Evolutionary conservation across 2,329 filamentous ascomycete species (phyloP), one percentile per base, ranked within the genome.

Genomic region (Trichoderma koningii): DNA sequence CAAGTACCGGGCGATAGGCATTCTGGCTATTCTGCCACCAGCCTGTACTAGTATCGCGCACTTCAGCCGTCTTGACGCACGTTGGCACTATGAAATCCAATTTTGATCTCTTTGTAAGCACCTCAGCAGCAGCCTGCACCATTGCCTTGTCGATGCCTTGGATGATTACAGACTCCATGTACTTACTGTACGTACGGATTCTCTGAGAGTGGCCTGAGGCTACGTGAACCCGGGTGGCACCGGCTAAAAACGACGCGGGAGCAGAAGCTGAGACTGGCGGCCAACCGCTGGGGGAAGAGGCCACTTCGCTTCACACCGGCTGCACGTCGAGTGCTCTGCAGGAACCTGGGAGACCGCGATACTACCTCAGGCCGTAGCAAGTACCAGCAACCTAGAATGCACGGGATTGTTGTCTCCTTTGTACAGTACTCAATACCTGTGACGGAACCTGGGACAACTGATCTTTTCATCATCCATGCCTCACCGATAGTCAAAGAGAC

Each of bases 321-420:
- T 42, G 19, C 53, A 57, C 7, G 62, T 64, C 30, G 53, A 47
- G 62, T 28, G 30, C 30, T 55, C 56, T 64, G 61, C 61, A 64
- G 52, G 52, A 44, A 64, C 61, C 44, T 56, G 52, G 52, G 19
- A 17, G n/a, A n/a, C n/a, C n/a, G n/a, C n/a, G 42, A 23, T 23
- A 23, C 21, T 23, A 23, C 21, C 21, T 23, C 21, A 23, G 21
- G 21, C 3, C 3, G 21, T 2, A 23, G 2, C 21, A 23, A 23
- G 21, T 23, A 23, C 21, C 21, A 23, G 21, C 21, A 23, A 23
- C 21, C 21, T 23, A 23, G 21, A 23, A 3, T 23, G 21, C 21
- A 3, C 21, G 21, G 21, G 21, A 23, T 23, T 23, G 21, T 23
- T 23, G 21, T 28, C 7, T 28, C 28, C 28, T 28, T 5, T 6